phyloP scores from a whole-genome alignment of 2,329 filamentous ascomycete species.

The Fusarium armeniacum region DNA sequence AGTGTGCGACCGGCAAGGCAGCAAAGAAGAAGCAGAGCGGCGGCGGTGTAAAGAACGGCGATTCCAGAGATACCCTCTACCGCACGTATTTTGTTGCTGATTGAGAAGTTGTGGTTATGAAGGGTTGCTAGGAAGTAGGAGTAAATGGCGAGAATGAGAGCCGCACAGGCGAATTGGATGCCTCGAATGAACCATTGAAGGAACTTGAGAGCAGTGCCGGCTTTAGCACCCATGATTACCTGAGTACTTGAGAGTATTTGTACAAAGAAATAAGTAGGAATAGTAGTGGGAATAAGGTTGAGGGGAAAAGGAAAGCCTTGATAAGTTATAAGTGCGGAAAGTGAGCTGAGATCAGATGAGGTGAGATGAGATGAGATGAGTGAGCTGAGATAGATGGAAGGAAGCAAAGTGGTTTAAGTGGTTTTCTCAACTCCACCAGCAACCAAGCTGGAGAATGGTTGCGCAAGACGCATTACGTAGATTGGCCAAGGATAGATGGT shows the following conservation, averaged over 20 bases:
- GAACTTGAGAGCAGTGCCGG: constrained; percentile 72
- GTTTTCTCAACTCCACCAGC: constrained; percentile 9
- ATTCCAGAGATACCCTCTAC: constrained; percentile 84
- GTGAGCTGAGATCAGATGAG: background rate
- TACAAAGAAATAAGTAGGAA: background rate
- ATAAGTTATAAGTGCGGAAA: background rate
- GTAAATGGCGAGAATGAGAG: constrained; percentile 82
- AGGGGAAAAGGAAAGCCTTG: background rate
- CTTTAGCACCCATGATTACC: constrained; percentile 51
- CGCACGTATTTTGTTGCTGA: constrained; percentile 76
- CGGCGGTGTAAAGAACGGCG: constrained; percentile 79
- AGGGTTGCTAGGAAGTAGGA: constrained; percentile 87
- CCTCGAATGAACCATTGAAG: constrained; percentile 79
- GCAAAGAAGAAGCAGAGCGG: constrained; percentile 81
- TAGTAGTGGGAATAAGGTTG: background rate
- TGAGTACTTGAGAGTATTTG: background rate
- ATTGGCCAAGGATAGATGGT: constrained; percentile 14
- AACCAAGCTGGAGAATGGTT: constrained; percentile 9
- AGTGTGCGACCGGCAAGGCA: constrained; percentile 81
- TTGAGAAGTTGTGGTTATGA: constrained; percentile 72
- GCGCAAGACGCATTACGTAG: constrained; percentile 45
- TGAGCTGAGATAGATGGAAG: constrained; percentile 4
- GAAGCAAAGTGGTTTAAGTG: constrained; percentile 31
- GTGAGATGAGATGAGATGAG: background rate
- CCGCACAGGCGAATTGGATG: constrained; percentile 79